Percentiles rank a stretch among this genome's conserved stretches.
Evolutionary conservation across 176 grass and related monocot genomes (phyloP).

Genomic region (barley (Hordeum vulgare)): DNA sequence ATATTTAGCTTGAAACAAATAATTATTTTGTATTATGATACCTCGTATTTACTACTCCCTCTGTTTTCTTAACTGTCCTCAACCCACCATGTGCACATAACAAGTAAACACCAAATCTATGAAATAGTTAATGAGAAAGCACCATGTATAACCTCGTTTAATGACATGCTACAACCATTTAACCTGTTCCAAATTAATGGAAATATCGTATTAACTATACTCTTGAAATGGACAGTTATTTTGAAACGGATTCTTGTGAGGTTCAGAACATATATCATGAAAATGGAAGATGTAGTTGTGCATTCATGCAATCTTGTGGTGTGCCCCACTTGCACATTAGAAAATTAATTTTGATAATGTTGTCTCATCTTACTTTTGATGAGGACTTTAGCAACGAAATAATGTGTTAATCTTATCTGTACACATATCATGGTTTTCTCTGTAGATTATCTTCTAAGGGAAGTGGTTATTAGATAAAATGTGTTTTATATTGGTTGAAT

Average conservation of each 20-base stretch:
- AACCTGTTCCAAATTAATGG: background rate
- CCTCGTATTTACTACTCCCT: background rate
- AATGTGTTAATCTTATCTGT: background rate
- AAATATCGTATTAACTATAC: background rate
- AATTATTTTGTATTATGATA: background rate
- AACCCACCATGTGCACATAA: background rate
- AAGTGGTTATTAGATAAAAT: background rate
- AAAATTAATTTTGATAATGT: background rate
- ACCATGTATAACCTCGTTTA: background rate
- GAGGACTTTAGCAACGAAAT: background rate
- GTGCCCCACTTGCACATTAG: background rate
- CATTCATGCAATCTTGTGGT: conserved; percentile 6
- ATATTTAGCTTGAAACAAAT: background rate
- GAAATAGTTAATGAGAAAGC: background rate
- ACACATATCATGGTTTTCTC: background rate
- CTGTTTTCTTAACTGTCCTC: background rate
- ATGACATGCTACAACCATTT: background rate
- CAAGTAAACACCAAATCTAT: background rate
- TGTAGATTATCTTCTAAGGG: background rate
- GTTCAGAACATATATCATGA: background rate
- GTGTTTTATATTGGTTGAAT: background rate
- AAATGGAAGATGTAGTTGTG: background rate
- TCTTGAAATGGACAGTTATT: background rate
- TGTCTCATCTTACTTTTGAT: background rate
- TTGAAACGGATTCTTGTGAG: background rate